Conservation (phyloP, 768 basidiomycete species). For the Lactarius tabidus region DNA sequence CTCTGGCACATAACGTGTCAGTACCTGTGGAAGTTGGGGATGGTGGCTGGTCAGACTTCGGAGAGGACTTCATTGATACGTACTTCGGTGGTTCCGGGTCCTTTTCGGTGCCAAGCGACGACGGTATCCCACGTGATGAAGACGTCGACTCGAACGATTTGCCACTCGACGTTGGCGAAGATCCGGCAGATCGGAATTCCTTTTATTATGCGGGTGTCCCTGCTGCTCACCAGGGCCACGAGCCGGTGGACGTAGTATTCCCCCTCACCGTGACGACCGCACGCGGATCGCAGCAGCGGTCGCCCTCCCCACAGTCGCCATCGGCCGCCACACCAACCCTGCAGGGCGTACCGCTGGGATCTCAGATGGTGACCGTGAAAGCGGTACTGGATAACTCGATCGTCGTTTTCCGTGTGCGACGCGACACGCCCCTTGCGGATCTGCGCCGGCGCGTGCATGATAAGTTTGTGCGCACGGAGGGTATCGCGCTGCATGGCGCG, state of each 20-base stretch:
- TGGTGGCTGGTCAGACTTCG: constrained; percentile 29
- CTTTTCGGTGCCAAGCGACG: background rate
- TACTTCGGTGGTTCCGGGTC: constrained; percentile 39
- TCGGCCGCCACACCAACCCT: background rate
- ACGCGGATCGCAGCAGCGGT: background rate
- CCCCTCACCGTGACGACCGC: background rate
- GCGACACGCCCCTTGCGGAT: constrained; percentile 45
- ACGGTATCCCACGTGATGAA: background rate
- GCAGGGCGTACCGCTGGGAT: constrained; percentile 11
- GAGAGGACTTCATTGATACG: constrained; percentile 38
- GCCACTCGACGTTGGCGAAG: constrained; percentile 1
- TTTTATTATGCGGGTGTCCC: background rate
- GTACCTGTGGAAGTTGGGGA: constrained; percentile 26
- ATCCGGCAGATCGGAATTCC: background rate
- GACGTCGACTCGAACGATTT: constrained; percentile 1
- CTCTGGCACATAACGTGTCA: constrained; percentile 23
- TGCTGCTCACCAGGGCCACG: background rate
- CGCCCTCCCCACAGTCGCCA: constrained; percentile 24
- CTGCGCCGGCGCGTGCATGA: constrained; percentile 56
- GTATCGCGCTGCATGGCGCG: constrained; percentile 45
- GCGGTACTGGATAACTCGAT: constrained; percentile 58
- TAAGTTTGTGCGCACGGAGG: constrained; percentile 64
- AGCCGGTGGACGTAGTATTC: background rate
- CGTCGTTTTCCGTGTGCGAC: constrained; percentile 55
- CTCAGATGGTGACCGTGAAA: constrained; percentile 50